Base-by-base conservation (phyloP, 148 eudicot species). In the Amaranthus palmeri region DNA sequence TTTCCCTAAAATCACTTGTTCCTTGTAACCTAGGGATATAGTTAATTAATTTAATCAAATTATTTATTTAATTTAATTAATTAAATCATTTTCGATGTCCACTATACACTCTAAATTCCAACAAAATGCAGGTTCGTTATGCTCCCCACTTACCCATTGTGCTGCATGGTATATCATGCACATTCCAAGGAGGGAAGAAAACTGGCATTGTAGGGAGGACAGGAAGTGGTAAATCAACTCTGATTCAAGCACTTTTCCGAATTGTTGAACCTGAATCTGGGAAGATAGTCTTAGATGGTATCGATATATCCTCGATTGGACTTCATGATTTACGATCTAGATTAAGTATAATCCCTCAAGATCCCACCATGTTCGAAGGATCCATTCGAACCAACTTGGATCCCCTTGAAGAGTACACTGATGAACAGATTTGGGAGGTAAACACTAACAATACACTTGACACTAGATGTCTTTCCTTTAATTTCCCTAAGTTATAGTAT, bases 301-400 rank as follows among this genome's bases (percentile, higher is more conserved):
- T 82, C 25, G 61, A 80, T 62, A 80, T 88, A 40, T 85, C 81
- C 44, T 61, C 70, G 17, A 84, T 86, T n/a, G 92, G 87, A 40
- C 73, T 88, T 67, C 87, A 84, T 65, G 89, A 85, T 78, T 69
- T 88, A 51, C 78, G 89, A 43, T 83, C 88, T 10, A 85, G 85
- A 65, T 70, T 87, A 64, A 87, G 91, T 72, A 87, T 88, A 69
- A 88, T 88, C 61, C 89, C 89, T 3, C 92, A 86, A 50, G 92
- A 88, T 55, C 92, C 92, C 2, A 86, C 86, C 77, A 85, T 88
- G 92, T 86, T 88, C 47, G 86, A 88, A 77, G 92, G 92, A 52
- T 84, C 87, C 13, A 73, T 84, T 45, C 78, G 92, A 65, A 82
- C 82, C 74, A 88, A 88, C 79, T 54, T 88, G 76, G 92, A 88